Evolutionary conservation across 2,329 filamentous ascomycete species (phyloP), one percentile per base, ranked within the genome.

Genomic region (Escovopsis weberi): DNA sequence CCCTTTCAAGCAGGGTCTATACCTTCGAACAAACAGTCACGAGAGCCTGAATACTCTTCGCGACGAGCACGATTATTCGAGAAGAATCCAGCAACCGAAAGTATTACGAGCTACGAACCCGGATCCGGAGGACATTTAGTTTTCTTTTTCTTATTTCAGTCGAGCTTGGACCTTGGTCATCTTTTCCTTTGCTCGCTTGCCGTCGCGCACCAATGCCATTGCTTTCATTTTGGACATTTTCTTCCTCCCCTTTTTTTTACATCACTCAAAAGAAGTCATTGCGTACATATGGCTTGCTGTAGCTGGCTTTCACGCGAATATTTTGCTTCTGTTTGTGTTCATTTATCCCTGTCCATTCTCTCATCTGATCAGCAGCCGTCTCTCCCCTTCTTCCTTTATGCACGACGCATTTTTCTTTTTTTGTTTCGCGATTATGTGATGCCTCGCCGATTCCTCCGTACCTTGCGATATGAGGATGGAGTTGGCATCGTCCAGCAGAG

Each of bases 61-160:
- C 44, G 77, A 81, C 53, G 74, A 80, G 47, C 74, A 77, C 45
- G 77, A 81, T 50, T 81, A 81, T 53, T 80, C 76, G 34, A 65
- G 77, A 48, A 65, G 68, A 49, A 75, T 80, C 12, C 71, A 70
- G 40, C 62, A 68, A 37, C 67, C 70, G 9, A 64, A 70, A 51
- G 73, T 80, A 7, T 63, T 81, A n/a, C 67, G 76, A 48, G 75
- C 75, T 8, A 75, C 66, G 28, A 81, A 81, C 51, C 75, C 77
- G 4, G 75, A 80, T 50, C 72, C 72, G 1, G 59, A 53, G 33
- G 38, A 44, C 2, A 26, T 26, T 18, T 46, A 26, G 37, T 26
- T 37, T 32, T 42, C 18, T 44, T 38, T 15, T 33, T 15, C 2
- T 15, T 15, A 15, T 15, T 15, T 15, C 15, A 15, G 18, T 12